Percentiles rank a stretch among this genome's conserved stretches.
These are phyloP conservation scores for Lichtheimia corymbifera DNA, from an alignment of 371 early-diverging fungal species.

Conservation along the genomic window DNA sequence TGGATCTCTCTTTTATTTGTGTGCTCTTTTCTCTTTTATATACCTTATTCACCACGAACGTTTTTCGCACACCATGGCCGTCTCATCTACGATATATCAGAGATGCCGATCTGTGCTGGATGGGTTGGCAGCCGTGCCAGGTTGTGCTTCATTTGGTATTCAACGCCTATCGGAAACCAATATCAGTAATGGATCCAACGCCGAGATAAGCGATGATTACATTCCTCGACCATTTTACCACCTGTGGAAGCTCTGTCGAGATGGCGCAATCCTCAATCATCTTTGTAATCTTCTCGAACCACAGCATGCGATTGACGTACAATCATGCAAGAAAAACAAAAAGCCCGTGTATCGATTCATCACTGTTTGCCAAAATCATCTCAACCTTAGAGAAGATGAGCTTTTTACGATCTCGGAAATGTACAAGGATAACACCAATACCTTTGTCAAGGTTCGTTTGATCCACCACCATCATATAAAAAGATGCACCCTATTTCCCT, in stretches of 20 bases:
- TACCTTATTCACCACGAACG: not conserved
- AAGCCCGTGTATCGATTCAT: slow-evolving; percentile 77
- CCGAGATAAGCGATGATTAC: not conserved
- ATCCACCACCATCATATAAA: not conserved
- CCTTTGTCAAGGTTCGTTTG: slow-evolving; percentile 83
- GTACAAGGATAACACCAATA: slow-evolving; percentile 91
- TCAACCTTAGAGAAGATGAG: slow-evolving; percentile 70
- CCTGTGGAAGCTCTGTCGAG: slow-evolving; percentile 86
- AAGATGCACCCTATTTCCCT: not conserved
- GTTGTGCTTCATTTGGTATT: not conserved
- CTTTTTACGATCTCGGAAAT: slow-evolving; percentile 85
- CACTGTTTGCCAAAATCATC: slow-evolving; percentile 69
- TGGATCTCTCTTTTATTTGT: slow-evolving; percentile 3
- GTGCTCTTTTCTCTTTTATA: slow-evolving; percentile 1
- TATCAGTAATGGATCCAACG: slow-evolving; percentile 14
- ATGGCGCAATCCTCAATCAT: slow-evolving; percentile 85
- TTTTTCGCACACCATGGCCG: not conserved
- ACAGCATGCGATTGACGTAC: slow-evolving; percentile 50
- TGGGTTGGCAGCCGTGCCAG: slow-evolving; percentile 5
- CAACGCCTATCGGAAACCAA: not conserved
- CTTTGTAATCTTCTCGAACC: slow-evolving; percentile 78
- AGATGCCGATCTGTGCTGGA: slow-evolving; percentile 8
- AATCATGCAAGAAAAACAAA: slow-evolving; percentile 66
- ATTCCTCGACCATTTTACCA: slow-evolving; percentile 24
- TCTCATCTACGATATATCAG: slow-evolving; percentile 4